Base-by-base conservation (phyloP, 2,329 filamentous ascomycete genomes). In the Colletotrichum euphorbiae region DNA sequence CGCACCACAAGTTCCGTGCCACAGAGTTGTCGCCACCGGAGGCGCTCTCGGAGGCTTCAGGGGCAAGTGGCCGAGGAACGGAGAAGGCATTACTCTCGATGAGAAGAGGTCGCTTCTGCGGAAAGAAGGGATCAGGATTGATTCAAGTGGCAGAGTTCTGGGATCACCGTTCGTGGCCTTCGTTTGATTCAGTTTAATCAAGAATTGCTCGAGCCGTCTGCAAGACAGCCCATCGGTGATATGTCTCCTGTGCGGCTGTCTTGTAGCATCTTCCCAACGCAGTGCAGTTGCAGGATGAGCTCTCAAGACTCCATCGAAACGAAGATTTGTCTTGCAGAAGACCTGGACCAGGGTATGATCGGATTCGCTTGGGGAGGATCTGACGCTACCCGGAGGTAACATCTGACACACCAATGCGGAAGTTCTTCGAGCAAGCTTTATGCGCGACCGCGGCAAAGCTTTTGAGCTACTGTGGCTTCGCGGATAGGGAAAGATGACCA, bases 41-140 rank as follows among this genome's bases (percentile, higher is more conserved):
- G 90, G 92, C 12, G 83, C 84, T n/a, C 78, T 93, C 21, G 91
- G 91, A 64, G 96, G 93, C 1, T 98, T 99, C 83, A 94, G 93
- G 80, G 96, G 96, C 24, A 93, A 97, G 80, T 98, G 93, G 85
- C 96, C 96, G 87, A 89, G 90, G 77, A 80, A 71, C 97, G 75
- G 96, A 91, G 21, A 75, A 76, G 70, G 81, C 78, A 84, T 87
- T 66, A 89, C 89, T 55, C 83, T 90, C 67, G 84, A 85, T 38
- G 89, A 90, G 79, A 93, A 93, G 82, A 83, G 87, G 74, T 76
- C 78, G 69, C 74, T 93, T 60, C 77, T 93, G 70, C 81, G 82
- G 68, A 81, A 79, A 1, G 91, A 93, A 77, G 91, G 91, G 1
- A 87, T 93, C 9, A 79, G 78, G 71, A 88, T 93, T 72, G 87